These are phyloP conservation scores for Neopestalotiopsis sp. DNA, from an alignment of 2,329 filamentous ascomycete species.

Conservation along the genomic window DNA sequence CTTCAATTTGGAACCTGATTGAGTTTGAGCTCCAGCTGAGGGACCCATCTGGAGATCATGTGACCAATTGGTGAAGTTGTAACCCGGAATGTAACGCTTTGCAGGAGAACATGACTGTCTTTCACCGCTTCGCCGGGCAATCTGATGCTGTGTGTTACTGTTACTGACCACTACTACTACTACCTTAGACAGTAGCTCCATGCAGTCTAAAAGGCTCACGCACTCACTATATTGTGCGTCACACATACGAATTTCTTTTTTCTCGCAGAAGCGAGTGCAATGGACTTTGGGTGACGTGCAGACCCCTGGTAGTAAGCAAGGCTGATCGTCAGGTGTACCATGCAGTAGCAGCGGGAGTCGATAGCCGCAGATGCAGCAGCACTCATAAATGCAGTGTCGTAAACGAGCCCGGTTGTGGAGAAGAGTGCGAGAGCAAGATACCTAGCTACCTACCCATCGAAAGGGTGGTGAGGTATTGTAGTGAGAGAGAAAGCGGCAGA, in stretches of 20 bases:
- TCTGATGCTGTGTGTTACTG: background rate
- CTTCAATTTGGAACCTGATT: background rate
- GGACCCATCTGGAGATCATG: constrained; percentile 7
- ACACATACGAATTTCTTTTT: background rate
- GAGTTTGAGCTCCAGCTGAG: background rate
- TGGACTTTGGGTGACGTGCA: background rate
- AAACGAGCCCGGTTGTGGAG: background rate
- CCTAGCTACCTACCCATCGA: background rate
- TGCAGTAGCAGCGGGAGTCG: constrained; percentile 5
- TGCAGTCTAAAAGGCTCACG: background rate
- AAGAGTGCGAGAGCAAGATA: background rate
- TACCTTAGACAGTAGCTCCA: background rate
- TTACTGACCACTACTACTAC: background rate
- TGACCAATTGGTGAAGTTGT: constrained; percentile 1
- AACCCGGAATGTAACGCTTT: background rate
- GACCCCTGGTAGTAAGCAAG: background rate
- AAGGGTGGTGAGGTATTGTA: too few species aligned
- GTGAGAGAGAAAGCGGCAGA: too few species aligned
- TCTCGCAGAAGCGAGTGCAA: constrained; percentile 1
- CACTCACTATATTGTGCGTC: background rate
- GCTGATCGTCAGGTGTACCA: constrained; percentile 11
- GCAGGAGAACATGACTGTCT: background rate
- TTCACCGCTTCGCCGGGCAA: constrained; percentile 8
- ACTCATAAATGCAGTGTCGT: background rate
- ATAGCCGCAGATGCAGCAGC: constrained; percentile 11